Evolutionary conservation across 805 yeast genomes (phyloP).

Genomic region (Grigorovia humatica): DNA sequence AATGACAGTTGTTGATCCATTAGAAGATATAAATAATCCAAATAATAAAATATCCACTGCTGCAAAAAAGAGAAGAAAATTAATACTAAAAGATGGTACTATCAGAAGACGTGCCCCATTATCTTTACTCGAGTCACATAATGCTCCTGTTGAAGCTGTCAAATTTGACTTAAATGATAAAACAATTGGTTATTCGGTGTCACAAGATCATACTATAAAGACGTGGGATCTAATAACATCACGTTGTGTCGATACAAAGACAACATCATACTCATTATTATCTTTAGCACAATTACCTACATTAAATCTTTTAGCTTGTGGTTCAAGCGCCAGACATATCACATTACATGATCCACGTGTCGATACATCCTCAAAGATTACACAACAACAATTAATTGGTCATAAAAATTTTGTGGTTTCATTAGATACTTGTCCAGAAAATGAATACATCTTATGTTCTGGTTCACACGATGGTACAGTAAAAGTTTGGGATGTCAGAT

Average conservation of each 20-base stretch:
- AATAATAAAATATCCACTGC: conserved; percentile 53
- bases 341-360: conserved; percentile 86
- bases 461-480: conserved; percentile 96
- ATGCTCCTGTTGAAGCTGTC: conserved; percentile 80
- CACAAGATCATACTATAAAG: conserved; percentile 89
- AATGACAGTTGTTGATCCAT: conserved; percentile 53
- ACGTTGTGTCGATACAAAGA: conserved; percentile 75
- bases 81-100: conserved; percentile 66
- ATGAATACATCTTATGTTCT: conserved; percentile 73
- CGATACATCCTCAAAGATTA: conserved; percentile 42
- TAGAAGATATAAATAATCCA: conserved; percentile 34
- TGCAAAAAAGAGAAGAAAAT: conserved; percentile 77
- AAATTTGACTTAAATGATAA: conserved; percentile 61
- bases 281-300: conserved; percentile 62
- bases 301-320: conserved; percentile 69
- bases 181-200: conserved; percentile 84
- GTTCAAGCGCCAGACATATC: conserved; percentile 98
- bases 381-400: conserved; percentile 70
- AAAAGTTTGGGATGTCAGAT: conserved; percentile 90
- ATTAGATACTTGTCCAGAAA: conserved; percentile 63
- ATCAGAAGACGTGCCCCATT: conserved; percentile 77
- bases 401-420: conserved; percentile 86
- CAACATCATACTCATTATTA: conserved; percentile 75
- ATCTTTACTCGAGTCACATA: conserved; percentile 68
- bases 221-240: conserved; percentile 94